A percentile compares a stretch with the other conserved stretches of the same genome.
Evolutionary conservation across 495 filamentous ascomycete species (phyloP).

Genomic region (Talaromyces trachyspermus): DNA sequence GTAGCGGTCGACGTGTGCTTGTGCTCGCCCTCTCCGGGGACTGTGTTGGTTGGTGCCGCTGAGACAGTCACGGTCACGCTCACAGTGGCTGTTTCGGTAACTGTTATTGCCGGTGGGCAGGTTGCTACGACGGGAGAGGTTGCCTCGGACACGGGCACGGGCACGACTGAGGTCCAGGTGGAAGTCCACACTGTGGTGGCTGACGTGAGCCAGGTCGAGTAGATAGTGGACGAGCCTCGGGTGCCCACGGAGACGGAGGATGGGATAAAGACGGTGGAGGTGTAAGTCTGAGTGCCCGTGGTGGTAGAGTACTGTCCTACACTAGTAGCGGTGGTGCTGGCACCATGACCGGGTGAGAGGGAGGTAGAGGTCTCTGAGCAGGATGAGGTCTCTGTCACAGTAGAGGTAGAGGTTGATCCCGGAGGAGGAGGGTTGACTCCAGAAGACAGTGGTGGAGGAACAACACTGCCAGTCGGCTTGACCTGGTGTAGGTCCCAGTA

Average conservation of each 20-base stretch:
- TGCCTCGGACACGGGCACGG: neutral
- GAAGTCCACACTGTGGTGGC: neutral
- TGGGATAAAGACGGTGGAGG: conserved; percentile 1
- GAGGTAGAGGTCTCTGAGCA: no score
- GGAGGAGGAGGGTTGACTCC: neutral
- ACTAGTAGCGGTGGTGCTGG: neutral
- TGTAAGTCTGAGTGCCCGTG: neutral
- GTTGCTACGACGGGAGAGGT: neutral
- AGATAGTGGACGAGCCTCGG: conserved; percentile 1
- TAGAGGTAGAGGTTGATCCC: neutral
- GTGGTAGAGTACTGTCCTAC: neutral
- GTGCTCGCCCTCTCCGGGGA: neutral
- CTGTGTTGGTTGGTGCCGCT: neutral
- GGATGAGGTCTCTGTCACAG: neutral
- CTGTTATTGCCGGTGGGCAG: conserved; percentile 1
- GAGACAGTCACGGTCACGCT: neutral
- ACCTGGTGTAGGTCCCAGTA: conserved; percentile 1
- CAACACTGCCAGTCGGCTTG: neutral
- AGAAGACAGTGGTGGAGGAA: neutral
- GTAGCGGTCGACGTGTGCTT: neutral
- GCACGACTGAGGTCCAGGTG: conserved; percentile 5
- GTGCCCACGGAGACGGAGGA: conserved; percentile 4
- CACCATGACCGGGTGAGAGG: neutral
- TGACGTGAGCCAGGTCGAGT: conserved; percentile 3
- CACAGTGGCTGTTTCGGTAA: conserved; percentile 1